A percentile compares a stretch with the other conserved stretches of the same genome.
phyloP scores from a whole-genome alignment of 305 asterid species.

The Fraxinus xanthoxyloides region DNA sequence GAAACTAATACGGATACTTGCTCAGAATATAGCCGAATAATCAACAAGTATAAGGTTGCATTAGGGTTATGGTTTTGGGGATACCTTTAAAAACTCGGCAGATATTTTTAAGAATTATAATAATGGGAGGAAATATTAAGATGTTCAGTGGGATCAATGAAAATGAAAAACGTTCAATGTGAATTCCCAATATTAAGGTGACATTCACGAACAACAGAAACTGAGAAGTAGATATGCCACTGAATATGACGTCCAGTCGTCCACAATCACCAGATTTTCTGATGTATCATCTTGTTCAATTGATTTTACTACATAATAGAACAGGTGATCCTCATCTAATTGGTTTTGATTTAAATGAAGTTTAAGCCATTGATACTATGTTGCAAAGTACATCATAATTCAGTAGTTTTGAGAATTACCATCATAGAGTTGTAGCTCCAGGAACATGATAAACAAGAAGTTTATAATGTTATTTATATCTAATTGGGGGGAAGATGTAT shows the following conservation, averaged over 20 bases:
- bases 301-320: not conserved
- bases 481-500: not conserved
- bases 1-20: not conserved
- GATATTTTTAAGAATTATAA: not conserved
- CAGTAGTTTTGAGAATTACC: not conserved
- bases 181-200: not conserved
- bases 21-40: not conserved
- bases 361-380: conserved; percentile 2
- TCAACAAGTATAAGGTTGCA: not conserved
- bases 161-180: not conserved
- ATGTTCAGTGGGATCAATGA: not conserved
- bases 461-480: not conserved
- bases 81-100: not conserved
- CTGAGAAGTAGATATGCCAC: not conserved
- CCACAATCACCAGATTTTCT: not conserved
- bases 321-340: not conserved
- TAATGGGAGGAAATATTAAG: not conserved
- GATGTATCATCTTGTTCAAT: not conserved
- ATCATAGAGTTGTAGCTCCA: not conserved
- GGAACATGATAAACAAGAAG: not conserved
- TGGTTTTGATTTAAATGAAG: not conserved
- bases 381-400: not conserved
- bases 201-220: not conserved
- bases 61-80: not conserved
- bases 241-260: not conserved